Percentiles rank a stretch among this genome's conserved stretches.
Conservation (phyloP, 306 rosid species). For the Astragalus membranaceus region DNA sequence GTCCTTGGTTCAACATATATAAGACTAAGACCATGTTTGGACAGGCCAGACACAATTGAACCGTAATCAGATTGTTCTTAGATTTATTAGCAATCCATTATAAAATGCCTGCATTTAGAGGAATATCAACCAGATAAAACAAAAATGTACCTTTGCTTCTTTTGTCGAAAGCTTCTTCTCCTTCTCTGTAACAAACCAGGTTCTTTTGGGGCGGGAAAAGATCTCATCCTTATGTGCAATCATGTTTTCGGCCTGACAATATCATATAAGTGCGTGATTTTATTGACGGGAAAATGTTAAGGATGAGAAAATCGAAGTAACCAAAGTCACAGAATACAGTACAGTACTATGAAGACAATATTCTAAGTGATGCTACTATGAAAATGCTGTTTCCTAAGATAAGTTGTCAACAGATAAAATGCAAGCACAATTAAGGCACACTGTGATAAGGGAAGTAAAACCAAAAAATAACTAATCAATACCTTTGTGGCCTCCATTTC, state of each 20-base stretch:
- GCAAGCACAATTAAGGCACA: not conserved
- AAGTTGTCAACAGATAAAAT: not conserved
- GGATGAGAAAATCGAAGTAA: not conserved
- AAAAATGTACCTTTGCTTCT: slow-evolving; percentile 53
- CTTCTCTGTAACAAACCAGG: slow-evolving; percentile 82
- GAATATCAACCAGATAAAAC: not conserved
- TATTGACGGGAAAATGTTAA: not conserved
- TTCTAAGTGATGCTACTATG: not conserved
- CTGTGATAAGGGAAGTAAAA: not conserved
- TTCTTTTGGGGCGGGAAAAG: slow-evolving; percentile 85
- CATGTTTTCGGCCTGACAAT: slow-evolving; percentile 84
- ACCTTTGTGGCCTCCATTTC: slow-evolving; percentile 98
- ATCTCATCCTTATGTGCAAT: slow-evolving; percentile 82
- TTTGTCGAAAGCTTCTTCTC: slow-evolving; percentile 67
- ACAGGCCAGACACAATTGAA: not conserved
- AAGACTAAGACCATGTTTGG: not conserved
- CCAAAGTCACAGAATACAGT: not conserved
- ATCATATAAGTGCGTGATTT: slow-evolving; percentile 18
- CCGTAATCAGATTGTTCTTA: not conserved
- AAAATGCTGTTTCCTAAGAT: not conserved
- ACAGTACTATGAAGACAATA: not conserved
- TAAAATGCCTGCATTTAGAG: not conserved
- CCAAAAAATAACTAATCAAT: slow-evolving; percentile 1
- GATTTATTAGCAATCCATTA: not conserved
- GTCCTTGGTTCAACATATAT: too few species aligned